A percentile compares a stretch with the other conserved stretches of the same genome.
Conservation (phyloP, 768 basidiomycete species). For the Suillus occidentalis region DNA sequence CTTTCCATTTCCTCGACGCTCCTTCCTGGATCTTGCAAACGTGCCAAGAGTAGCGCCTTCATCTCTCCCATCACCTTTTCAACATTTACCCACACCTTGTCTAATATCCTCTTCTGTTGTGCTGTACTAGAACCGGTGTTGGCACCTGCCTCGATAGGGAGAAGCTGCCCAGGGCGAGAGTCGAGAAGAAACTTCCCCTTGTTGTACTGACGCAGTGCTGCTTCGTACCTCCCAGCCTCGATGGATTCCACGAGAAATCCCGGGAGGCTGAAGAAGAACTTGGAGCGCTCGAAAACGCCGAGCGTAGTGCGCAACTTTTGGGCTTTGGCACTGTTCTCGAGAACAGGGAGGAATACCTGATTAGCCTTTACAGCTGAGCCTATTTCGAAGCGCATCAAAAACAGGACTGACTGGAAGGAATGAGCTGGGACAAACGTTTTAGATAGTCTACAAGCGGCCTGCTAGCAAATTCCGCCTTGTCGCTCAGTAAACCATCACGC, state of each 20-base stretch:
- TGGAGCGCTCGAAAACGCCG: constrained; percentile 93
- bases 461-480: constrained; percentile 78
- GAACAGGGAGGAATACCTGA: constrained; percentile 92
- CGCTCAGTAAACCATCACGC: constrained; percentile 82
- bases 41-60: constrained; percentile 71
- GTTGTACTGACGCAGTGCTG: constrained; percentile 93
- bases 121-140: constrained; percentile 54
- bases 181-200: constrained; percentile 92
- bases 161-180: constrained; percentile 82
- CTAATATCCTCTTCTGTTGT: constrained; percentile 89
- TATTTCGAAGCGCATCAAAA: constrained; percentile 31
- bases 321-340: constrained; percentile 94
- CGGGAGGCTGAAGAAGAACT: constrained; percentile 99
- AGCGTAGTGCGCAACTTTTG: constrained; percentile 90
- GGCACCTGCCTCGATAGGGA: constrained; percentile 65
- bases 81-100: constrained; percentile 94
- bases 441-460: constrained; percentile 80
- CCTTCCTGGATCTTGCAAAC: constrained; percentile 77
- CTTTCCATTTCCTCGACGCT: constrained; percentile 94
- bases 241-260: constrained; percentile 86
- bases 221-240: constrained; percentile 90
- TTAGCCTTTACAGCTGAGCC: constrained; percentile 92
- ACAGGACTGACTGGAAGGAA: neutral
- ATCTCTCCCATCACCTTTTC: constrained; percentile 95
- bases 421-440: constrained; percentile 58